Evolutionary conservation across 169 alveolate genomes (phyloP), one percentile per base, ranked within the genome.

Genomic region (Perkinsus olseni): DNA sequence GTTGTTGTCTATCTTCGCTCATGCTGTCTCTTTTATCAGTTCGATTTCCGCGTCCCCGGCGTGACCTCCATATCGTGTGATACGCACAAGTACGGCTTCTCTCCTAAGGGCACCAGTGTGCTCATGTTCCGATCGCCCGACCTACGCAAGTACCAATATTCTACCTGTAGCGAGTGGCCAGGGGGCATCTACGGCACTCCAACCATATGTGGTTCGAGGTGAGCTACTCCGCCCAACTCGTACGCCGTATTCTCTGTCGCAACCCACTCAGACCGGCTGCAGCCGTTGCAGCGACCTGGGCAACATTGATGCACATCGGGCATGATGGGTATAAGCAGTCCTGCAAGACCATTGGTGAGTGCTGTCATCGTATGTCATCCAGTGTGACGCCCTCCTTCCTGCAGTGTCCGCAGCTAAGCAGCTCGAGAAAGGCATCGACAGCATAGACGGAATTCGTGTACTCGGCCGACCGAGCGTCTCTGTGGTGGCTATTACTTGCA

Each of bases 41-140:
- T 95, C 93, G 98, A 97, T 91, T 97, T 97, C 92, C 94, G 96
- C 91, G 93, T 96, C 1, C 95, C 92, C 20, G 98, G 98, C 11
- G 98, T 97, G 74, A 97, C 98, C 28, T 95, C 97, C 31, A 96
- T 97, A 62, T 96, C 98, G 50, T 95, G 97, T n/a, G 98, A 97
- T 94, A 94, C 96, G 48, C 98, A 97, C 93, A 97, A 97, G 94
- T 97, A 96, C 94, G 97, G 97, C 34, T 96, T 95, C 74, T 97
- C 97, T 21, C 98, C 98, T 31, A 97, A 97, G 95, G 98, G 98
- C 74, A 94, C 95, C 91, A 96, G 98, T 28, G 91, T 96, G 38
- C 92, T 96, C 48, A 91, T 97, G 95, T 97, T 95, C 94, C 94
- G 96, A 38, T 95, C 96, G 4, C 92, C 91, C 34, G 96, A 95